Conservation (phyloP, 1,284 basidiomycete species). For the Cryptococcus sp. region DNA sequence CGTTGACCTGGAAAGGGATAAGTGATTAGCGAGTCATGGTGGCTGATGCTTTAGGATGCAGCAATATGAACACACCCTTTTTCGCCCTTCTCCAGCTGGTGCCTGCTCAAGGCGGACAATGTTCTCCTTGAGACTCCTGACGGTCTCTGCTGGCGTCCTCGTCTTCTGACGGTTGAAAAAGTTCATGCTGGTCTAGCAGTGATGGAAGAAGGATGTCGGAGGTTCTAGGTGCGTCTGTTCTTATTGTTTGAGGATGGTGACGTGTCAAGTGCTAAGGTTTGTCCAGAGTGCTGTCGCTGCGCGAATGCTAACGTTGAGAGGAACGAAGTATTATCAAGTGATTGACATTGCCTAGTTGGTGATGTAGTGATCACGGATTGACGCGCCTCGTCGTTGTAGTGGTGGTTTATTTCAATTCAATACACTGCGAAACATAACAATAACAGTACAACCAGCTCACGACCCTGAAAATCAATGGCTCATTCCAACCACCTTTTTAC, state of each 20-base stretch:
- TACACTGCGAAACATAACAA: neutral
- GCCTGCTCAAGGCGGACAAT: constrained; percentile 69
- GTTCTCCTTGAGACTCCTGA: constrained; percentile 74
- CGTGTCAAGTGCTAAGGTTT: neutral
- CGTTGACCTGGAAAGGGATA: constrained; percentile 23
- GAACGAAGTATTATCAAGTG: neutral
- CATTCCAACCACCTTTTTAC: neutral
- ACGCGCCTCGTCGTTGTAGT: neutral
- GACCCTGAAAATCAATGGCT: neutral
- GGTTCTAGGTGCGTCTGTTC: neutral
- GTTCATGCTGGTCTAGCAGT: constrained; percentile 64
- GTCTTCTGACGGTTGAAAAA: constrained; percentile 86
- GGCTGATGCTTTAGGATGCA: neutral
- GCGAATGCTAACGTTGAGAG: neutral
- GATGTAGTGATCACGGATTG: neutral
- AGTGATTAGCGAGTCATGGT: neutral
- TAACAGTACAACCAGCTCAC: neutral
- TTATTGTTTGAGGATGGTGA: neutral
- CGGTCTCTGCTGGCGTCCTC: constrained; percentile 79
- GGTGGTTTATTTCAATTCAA: neutral
- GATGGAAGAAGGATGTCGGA: neutral
- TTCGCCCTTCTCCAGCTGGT: constrained; percentile 68
- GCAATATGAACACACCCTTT: constrained; percentile 63
- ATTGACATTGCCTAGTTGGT: neutral
- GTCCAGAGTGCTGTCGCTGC: neutral